These are phyloP conservation scores for Albophoma yamanashiensis DNA, from an alignment of 2,329 filamentous ascomycete species.

Conservation along the genomic window DNA sequence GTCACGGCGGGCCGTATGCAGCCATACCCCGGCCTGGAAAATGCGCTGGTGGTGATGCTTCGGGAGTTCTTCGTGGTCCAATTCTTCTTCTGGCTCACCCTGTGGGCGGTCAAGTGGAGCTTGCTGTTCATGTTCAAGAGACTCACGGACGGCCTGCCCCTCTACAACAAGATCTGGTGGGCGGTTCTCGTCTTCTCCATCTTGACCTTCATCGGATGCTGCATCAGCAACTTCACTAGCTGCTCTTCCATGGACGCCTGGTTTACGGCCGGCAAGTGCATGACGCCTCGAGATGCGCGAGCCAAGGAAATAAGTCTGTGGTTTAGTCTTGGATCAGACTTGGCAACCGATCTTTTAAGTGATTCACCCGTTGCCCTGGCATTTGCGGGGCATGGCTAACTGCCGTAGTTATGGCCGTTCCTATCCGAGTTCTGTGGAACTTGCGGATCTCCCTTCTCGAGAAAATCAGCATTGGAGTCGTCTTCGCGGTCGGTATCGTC, in stretches of 20 bases:
- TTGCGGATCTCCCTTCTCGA: conserved; percentile 7
- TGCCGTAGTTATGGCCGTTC: conserved; percentile 7
- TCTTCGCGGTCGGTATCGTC: conserved; percentile 8
- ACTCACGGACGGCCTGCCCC: conserved; percentile 6
- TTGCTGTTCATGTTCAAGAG: conserved; percentile 10
- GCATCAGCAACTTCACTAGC: conserved; percentile 11
- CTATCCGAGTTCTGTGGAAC: conserved; percentile 8
- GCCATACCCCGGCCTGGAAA: conserved; percentile 2
- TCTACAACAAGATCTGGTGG: conserved; percentile 9
- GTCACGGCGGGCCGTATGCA: conserved; percentile 1
- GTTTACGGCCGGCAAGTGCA: conserved; percentile 8
- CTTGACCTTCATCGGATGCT: conserved; percentile 8
- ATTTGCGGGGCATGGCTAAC: not conserved
- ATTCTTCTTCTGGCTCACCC: conserved; percentile 11
- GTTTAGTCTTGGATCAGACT: conserved; percentile 9
- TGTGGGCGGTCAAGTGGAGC: conserved; percentile 12
- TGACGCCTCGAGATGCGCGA: conserved; percentile 4
- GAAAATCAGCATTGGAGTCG: conserved; percentile 8
- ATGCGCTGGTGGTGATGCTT: conserved; percentile 7
- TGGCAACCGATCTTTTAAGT: conserved; percentile 10
- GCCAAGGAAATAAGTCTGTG: conserved; percentile 10
- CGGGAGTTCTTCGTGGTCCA: conserved; percentile 10
- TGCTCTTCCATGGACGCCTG: conserved; percentile 11
- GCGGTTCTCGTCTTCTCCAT: conserved; percentile 8
- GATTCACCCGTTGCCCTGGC: not conserved